Evolutionary conservation across 768 basidiomycete genomes (phyloP), one percentile per base, ranked within the genome.

Genomic region (Hysterangium stoloniferum): DNA sequence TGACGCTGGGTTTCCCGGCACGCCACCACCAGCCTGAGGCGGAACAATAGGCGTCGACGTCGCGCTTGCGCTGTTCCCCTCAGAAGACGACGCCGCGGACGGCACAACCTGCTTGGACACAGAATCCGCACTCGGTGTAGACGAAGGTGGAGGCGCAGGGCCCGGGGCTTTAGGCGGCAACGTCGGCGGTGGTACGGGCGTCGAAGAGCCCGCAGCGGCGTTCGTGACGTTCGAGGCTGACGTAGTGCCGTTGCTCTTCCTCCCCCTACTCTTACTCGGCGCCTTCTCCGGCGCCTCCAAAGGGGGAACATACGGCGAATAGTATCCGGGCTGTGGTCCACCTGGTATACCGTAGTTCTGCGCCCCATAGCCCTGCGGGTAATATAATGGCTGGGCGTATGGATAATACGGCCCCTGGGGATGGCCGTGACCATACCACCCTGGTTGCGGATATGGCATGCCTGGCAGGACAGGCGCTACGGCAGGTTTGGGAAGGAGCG

Each of bases 281-380:
- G 29, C 12, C 29, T 7, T 27, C 29, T 45, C 17, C 15, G 7
- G 24, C n/a, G 29, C n/a, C 44, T 17, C 44, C 29, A 17, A 11
- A 11, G 29, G 28, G 12, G 31, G 27, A 4, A 5, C 44, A 17
- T 31, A 45, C 6, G 44, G 27, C 19, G 22, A 13, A 22, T 45
- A 45, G n/a, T 45, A 45, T 15, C 44, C 44, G n/a, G 6, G 41
- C 41, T 45, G 44, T 13, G 44, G 44, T 29, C 28, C 28, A 19
- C 28, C 20, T 17, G 29, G 44, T 3, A 45, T 41, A 8, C 38
- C 29, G 31, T 45, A 45, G 27, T 17, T 33, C 44, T 45, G 44
- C 27, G 33, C 17, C 20, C 44, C 44, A 32, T 31, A 45, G 6
- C 29, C 27, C 28, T 19, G 44, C 6, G 44, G 44, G 27, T 45